These are phyloP conservation scores for Salix arbutifolia DNA, from an alignment of 345 rosid genomes.

Conservation along the genomic window DNA sequence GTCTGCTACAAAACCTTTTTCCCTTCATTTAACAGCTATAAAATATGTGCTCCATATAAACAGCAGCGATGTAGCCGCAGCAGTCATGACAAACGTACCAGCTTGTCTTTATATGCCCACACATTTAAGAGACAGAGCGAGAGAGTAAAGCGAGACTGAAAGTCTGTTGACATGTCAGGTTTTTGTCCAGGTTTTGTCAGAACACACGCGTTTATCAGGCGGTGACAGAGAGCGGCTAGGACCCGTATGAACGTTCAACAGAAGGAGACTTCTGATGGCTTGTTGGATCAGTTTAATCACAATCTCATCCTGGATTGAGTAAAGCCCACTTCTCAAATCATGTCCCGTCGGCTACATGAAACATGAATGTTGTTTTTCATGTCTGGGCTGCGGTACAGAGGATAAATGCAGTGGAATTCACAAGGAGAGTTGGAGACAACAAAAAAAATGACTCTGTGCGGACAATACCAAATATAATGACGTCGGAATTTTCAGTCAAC, in stretches of 20 bases:
- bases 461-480: too few relatives aligned
- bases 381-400: neutral
- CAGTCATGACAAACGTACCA: neutral
- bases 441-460: too few relatives aligned
- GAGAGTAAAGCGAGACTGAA: neutral
- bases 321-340: neutral
- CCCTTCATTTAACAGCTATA: neutral
- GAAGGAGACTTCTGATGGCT: neutral
- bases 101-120: neutral
- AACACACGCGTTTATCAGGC: constrained; percentile 14
- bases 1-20: neutral
- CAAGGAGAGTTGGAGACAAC: neutral
- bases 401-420: neutral
- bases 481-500: too few relatives aligned
- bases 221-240: neutral
- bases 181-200: constrained; percentile 11
- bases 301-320: neutral
- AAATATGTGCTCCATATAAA: neutral
- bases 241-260: neutral
- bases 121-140: neutral
- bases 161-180: constrained; percentile 1
- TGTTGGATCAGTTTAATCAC: neutral
- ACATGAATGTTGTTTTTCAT: neutral
- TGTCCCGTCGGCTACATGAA: neutral
- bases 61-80: neutral